phyloP scores from a whole-genome alignment of 495 filamentous ascomycete genomes.

The Pseudomonodictys pantanalensis region DNA sequence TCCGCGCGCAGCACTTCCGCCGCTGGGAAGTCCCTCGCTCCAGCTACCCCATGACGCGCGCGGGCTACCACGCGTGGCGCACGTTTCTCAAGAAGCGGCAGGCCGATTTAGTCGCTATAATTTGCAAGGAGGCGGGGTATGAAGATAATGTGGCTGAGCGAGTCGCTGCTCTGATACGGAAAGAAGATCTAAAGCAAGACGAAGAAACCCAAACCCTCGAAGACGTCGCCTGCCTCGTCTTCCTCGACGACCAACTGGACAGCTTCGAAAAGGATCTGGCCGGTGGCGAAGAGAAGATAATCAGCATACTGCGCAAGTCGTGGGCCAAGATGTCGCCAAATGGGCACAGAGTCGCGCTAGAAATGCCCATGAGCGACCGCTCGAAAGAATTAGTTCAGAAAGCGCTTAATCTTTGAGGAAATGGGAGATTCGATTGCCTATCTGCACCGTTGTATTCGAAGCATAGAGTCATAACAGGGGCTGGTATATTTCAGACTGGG shows the following conservation, averaged over 20 bases:
- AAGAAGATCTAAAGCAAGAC: slow-evolving; percentile 62
- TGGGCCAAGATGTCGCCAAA: slow-evolving; percentile 76
- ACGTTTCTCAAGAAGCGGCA: slow-evolving; percentile 66
- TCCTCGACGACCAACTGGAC: slow-evolving; percentile 80
- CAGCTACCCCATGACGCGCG: slow-evolving; percentile 64
- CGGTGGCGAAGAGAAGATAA: slow-evolving; percentile 71
- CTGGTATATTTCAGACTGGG: neutral
- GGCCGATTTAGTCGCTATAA: slow-evolving; percentile 57
- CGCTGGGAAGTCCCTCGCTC: slow-evolving; percentile 76
- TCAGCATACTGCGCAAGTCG: slow-evolving; percentile 72
- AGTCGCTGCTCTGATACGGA: slow-evolving; percentile 60
- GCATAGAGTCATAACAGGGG: neutral
- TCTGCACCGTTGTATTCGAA: neutral
- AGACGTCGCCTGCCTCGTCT: slow-evolving; percentile 83
- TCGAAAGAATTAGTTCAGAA: slow-evolving; percentile 59
- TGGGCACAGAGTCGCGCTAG: slow-evolving; percentile 65
- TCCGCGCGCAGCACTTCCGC: slow-evolving; percentile 76
- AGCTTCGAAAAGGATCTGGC: slow-evolving; percentile 64
- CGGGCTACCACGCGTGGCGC: slow-evolving; percentile 75
- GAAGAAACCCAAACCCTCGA: slow-evolving; percentile 70
- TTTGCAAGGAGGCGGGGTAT: slow-evolving; percentile 54
- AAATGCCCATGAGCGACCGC: slow-evolving; percentile 60
- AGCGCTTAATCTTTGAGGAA: slow-evolving; percentile 52
- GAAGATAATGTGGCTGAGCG: slow-evolving; percentile 48
- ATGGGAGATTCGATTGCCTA: slow-evolving; percentile 1